phyloP scores from a whole-genome alignment of 139 green algal species.

The Chlamydomonas sp. region DNA sequence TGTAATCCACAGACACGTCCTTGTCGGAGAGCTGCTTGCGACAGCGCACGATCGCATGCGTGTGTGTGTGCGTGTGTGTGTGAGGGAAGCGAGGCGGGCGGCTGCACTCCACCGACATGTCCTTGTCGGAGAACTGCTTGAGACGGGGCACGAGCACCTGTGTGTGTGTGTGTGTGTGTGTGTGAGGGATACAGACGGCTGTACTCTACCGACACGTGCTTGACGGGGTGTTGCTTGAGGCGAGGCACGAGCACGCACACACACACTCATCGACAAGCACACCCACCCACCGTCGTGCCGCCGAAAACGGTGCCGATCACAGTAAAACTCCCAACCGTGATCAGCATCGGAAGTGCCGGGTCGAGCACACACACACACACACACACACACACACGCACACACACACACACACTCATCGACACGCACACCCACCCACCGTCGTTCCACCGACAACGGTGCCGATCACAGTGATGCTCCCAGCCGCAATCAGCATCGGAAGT shows the following conservation, averaged over 20 bases:
- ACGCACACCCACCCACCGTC: too few species aligned
- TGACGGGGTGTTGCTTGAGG: constrained; percentile 70
- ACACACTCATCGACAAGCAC: too few species aligned
- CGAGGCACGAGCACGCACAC: constrained; percentile 67
- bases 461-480: constrained; percentile 21
- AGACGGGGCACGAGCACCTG: constrained; percentile 68
- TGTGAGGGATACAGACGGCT: too few species aligned
- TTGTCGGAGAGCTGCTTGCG: constrained; percentile 71
- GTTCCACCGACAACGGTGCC: constrained; percentile 38
- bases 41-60: constrained; percentile 63
- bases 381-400: too few species aligned
- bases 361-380: too few species aligned
- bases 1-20: constrained; percentile 31
- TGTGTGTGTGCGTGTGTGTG: too few species aligned
- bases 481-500: constrained; percentile 61
- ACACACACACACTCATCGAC: too few species aligned
- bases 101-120: constrained; percentile 35
- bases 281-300: too few species aligned
- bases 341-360: constrained; percentile 62
- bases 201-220: constrained; percentile 29
- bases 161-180: too few species aligned
- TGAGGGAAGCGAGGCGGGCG: too few species aligned
- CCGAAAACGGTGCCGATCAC: constrained; percentile 31
- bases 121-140: constrained; percentile 62
- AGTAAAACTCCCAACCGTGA: constrained; percentile 32